These are phyloP conservation scores for Globisporangium lucens DNA, from an alignment of 352 stramenopile species.

Conservation along the genomic window DNA sequence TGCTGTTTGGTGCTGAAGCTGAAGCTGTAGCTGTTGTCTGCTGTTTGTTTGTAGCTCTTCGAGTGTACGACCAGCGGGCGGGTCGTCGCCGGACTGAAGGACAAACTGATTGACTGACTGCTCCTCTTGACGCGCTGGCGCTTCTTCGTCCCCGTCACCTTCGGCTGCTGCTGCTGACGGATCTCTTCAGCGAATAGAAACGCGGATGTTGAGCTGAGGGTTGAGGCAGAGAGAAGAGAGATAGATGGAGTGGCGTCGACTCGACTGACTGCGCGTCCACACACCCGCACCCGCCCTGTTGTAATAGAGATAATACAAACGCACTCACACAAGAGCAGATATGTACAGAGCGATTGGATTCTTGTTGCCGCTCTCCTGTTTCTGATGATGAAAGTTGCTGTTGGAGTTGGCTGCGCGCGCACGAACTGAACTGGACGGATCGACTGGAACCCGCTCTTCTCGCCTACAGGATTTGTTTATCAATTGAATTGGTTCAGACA, in stretches of 20 bases:
- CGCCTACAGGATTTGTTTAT: background rate
- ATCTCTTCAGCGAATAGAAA: background rate
- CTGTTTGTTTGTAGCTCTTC: slow-evolving; percentile 1
- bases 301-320: background rate
- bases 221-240: background rate
- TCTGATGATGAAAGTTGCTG: background rate
- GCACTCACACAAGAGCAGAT: background rate
- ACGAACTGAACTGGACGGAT: background rate
- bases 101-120: background rate
- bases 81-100: slow-evolving; percentile 1
- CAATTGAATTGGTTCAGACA: background rate
- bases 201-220: background rate
- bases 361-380: background rate
- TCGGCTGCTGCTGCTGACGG: background rate
- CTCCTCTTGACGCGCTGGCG: background rate
- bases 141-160: background rate
- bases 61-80: background rate
- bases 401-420: background rate
- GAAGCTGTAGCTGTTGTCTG: background rate
- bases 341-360: background rate
- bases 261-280: background rate
- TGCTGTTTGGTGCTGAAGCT: background rate
- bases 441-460: background rate
- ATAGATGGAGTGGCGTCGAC: background rate
- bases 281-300: too few relatives aligned